Conservation (phyloP, 2,329 filamentous ascomycete genomes). For the Botrytis elliptica region DNA sequence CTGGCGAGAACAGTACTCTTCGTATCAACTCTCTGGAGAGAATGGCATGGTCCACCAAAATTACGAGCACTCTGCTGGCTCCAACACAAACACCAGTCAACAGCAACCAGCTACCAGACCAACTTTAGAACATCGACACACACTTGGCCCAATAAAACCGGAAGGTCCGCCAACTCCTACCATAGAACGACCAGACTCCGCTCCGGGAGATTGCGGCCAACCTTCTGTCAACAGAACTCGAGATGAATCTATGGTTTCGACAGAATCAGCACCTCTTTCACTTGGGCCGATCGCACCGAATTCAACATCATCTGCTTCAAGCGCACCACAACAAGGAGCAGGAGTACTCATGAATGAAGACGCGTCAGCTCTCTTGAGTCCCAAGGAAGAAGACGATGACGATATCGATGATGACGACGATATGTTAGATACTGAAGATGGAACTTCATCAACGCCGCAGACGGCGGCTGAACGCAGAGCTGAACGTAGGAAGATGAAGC, state of each 20-base stretch:
- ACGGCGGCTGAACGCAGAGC: slow-evolving; percentile 57
- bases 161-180: slow-evolving; percentile 29
- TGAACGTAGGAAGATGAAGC: slow-evolving; percentile 69
- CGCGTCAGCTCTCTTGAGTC: slow-evolving; percentile 45
- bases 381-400: slow-evolving; percentile 39
- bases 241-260: slow-evolving; percentile 44
- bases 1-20: slow-evolving; percentile 41
- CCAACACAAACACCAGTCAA: slow-evolving; percentile 32
- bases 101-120: slow-evolving; percentile 29
- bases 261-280: slow-evolving; percentile 43
- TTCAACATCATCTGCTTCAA: slow-evolving; percentile 43
- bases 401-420: slow-evolving; percentile 54
- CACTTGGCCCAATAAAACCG: slow-evolving; percentile 33
- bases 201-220: slow-evolving; percentile 34
- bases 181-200: slow-evolving; percentile 38
- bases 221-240: slow-evolving; percentile 38
- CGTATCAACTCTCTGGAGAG: slow-evolving; percentile 36
- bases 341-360: slow-evolving; percentile 45
- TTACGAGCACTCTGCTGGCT: slow-evolving; percentile 34
- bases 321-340: slow-evolving; percentile 39
- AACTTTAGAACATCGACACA: slow-evolving; percentile 37
- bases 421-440: slow-evolving; percentile 49
- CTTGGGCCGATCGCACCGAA: slow-evolving; percentile 42
- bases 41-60: slow-evolving; percentile 33
- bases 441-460: slow-evolving; percentile 42